Conservation (phyloP, 352 stramenopile species). For the Phytophthora fragariaefolia region DNA sequence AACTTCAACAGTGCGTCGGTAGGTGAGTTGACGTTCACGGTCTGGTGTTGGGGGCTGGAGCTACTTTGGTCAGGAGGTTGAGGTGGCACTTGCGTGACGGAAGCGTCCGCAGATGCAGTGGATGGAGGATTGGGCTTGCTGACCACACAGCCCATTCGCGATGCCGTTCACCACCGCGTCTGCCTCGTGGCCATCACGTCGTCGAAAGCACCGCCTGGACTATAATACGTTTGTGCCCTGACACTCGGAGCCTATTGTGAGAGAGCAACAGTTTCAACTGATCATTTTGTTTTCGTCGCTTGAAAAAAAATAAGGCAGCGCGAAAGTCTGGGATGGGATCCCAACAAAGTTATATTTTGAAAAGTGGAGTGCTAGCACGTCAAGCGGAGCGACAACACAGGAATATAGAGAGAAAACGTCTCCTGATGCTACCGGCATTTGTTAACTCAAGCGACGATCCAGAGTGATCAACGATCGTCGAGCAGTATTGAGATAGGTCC, state of each 20-base stretch:
- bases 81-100: not conserved
- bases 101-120: not conserved
- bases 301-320: no score
- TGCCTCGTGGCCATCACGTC: constrained; percentile 26
- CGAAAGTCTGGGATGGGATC: no score
- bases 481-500: no score
- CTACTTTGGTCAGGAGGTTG: constrained; percentile 3
- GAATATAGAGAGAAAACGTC: no score
- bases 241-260: constrained; percentile 17
- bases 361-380: no score
- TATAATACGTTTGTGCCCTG: constrained; percentile 1
- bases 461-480: no score
- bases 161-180: constrained; percentile 6
- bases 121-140: constrained; percentile 25
- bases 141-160: constrained; percentile 29
- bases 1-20: constrained; percentile 25
- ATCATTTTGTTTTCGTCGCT: no score
- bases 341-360: no score
- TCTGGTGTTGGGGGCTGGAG: not conserved
- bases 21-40: constrained; percentile 1
- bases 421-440: no score
- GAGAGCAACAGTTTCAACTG: constrained; percentile 11
- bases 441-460: no score
- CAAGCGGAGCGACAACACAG: no score
- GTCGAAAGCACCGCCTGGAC: constrained; percentile 11